A percentile compares a stretch with the other conserved stretches of the same genome.
Conservation (phyloP, 2,329 filamentous ascomycete genomes). For the Fusarium abutilonis region DNA sequence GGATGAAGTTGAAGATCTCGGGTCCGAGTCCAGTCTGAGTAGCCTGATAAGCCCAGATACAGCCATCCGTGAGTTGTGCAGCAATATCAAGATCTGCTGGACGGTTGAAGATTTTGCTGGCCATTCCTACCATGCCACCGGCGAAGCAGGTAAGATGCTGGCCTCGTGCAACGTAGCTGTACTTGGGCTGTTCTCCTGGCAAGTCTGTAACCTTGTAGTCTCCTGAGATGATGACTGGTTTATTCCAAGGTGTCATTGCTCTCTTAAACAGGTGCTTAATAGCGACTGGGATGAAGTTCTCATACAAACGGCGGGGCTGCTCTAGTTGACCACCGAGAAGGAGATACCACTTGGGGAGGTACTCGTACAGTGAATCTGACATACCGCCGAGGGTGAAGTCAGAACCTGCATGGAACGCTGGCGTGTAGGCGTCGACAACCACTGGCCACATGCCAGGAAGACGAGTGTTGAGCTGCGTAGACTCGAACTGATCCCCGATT, state of each 20-base stretch:
- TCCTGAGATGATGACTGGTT: slow-evolving; percentile 72
- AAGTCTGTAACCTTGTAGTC: slow-evolving; percentile 51
- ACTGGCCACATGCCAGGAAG: slow-evolving; percentile 72
- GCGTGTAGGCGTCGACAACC: slow-evolving; percentile 55
- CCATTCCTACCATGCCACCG: slow-evolving; percentile 73
- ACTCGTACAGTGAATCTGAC: slow-evolving; percentile 70
- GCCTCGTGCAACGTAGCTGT: slow-evolving; percentile 51
- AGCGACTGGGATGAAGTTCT: slow-evolving; percentile 55
- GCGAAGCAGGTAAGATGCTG: slow-evolving; percentile 73
- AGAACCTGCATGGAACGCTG: slow-evolving; percentile 48
- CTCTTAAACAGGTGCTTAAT: slow-evolving; percentile 72
- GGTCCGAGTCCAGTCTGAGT: slow-evolving; percentile 67
- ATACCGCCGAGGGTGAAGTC: slow-evolving; percentile 65
- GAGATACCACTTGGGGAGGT: slow-evolving; percentile 72
- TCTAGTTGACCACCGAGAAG: slow-evolving; percentile 67
- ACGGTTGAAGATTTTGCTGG: slow-evolving; percentile 65
- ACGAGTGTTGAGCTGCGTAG: slow-evolving; percentile 61
- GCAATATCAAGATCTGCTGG: slow-evolving; percentile 66
- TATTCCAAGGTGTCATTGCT: slow-evolving; percentile 68
- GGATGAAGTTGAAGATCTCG: slow-evolving; percentile 64
- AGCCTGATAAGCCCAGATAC: slow-evolving; percentile 70
- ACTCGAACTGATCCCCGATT: slow-evolving; percentile 65
- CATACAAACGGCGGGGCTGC: slow-evolving; percentile 48
- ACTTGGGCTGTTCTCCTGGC: slow-evolving; percentile 39
- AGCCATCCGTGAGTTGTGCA: slow-evolving; percentile 68